Conservation (phyloP, 495 filamentous ascomycete species). For the Talaromyces liani region DNA sequence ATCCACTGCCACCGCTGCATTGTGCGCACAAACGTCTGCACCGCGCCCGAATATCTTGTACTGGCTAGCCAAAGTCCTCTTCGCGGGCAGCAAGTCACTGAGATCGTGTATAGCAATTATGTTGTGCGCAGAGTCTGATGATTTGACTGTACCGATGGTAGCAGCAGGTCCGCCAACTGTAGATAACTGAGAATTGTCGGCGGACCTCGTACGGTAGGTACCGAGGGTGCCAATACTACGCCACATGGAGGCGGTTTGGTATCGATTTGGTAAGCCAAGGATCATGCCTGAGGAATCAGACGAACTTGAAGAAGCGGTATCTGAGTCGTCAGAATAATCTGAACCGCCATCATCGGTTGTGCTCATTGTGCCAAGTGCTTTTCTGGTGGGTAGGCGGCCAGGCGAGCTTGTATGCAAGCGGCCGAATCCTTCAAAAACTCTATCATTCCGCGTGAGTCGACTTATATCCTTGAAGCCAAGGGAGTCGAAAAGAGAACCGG, state of each 20-base stretch:
- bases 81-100: slow-evolving; percentile 62
- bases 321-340: slow-evolving; percentile 58
- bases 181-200: slow-evolving; percentile 50
- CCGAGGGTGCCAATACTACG: slow-evolving; percentile 39
- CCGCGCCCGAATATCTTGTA: slow-evolving; percentile 83
- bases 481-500: slow-evolving; percentile 54
- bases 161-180: slow-evolving; percentile 28
- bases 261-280: slow-evolving; percentile 37
- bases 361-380: slow-evolving; percentile 30
- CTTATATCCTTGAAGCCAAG: slow-evolving; percentile 54
- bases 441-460: slow-evolving; percentile 51
- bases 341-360: slow-evolving; percentile 45
- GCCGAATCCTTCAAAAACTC: slow-evolving; percentile 84
- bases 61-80: slow-evolving; percentile 61
- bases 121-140: slow-evolving; percentile 37
- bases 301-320: slow-evolving; percentile 60
- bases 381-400: slow-evolving; percentile 22
- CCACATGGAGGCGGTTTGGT: slow-evolving; percentile 48
- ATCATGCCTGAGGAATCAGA: slow-evolving; percentile 60
- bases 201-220: slow-evolving; percentile 37
- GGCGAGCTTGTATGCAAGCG: slow-evolving; percentile 55
- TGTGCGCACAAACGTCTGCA: slow-evolving; percentile 71
- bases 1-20: slow-evolving; percentile 67
- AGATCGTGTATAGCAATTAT: slow-evolving; percentile 65
- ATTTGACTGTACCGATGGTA: slow-evolving; percentile 20